Evolutionary conservation across 192 early-diverging fungal genomes (phyloP), one percentile per base, ranked within the genome.

Genomic region (Umbelopsis sp.): DNA sequence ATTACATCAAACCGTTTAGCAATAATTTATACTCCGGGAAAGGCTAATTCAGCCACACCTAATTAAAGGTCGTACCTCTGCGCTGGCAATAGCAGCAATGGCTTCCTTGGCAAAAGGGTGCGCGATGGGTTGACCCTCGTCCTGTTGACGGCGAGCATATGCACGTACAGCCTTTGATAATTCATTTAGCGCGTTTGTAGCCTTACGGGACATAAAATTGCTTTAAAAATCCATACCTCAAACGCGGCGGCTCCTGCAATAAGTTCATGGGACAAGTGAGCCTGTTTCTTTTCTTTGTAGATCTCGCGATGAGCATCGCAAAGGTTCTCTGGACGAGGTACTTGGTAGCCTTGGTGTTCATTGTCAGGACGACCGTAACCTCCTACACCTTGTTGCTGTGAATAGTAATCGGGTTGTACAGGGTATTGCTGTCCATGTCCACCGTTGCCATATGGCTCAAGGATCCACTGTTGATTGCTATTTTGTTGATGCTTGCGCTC

Each of bases 271-370:
- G 65, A 61, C 30, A 61, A 13, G n/a, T 61, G 55, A 11, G 55
- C 55, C 27, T 41, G 37, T 6, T 61, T 61, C 23, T 72, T 77
- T 23, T 77, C 71, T 37, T 77, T 69, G 49, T 77, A 77, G 9
- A 77, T 53, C 49, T 77, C 72, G 16, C 66, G 49, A 49, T 77
- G 71, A 12, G 75, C 75, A 37, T 77, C 67, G 35, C 68, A 44
- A 4, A 77, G 47, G 2, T 77, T 55, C 16, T 72, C 55, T 27
- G 72, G 71, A 22, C 55, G 47, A 16, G 72, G 21, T 0, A 66
- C 21, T 18, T 49, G 35, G 10, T 25, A 61, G 27, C 55, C 55
- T 11, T 25, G 15, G 2, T 35, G 25, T 35, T 61, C 27, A 18
- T 35, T 35, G 30, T 16, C 55, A 35, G 55, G 55, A 8, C 27